Evolutionary conservation across 192 early-diverging fungal species (phyloP), one percentile per base, ranked within the genome.

Genomic region (Coemansia sp.): DNA sequence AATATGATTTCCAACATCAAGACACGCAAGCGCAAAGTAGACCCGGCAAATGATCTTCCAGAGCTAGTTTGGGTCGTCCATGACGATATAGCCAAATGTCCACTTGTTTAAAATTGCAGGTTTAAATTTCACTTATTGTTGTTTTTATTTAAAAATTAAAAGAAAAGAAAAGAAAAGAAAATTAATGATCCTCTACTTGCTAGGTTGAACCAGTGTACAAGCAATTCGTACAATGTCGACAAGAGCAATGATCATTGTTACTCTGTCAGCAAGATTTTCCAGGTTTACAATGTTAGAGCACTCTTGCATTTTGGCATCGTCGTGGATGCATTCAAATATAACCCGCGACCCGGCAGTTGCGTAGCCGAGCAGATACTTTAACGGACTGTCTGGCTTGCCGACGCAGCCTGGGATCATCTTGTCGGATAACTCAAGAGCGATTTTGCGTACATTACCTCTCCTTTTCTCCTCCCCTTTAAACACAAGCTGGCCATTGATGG

Each of bases 381-480:
- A 29, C 7, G 20, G 64, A 33, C 68, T 75, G 48, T 63, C 64
- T 6, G 62, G 42, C 12, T 66, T 69, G 20, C 74, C 75, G 4
- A 82, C 67, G 3, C 62, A 63, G 2, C 66, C 74, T 0, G 63
- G 56, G 10, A 61, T 22, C 70, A 76, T 76, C 56, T 82, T 76
- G 42, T 70, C 64, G 0, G 45, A 58, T 5, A 82, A 62, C 29
- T 82, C 74, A 5, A 50, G n/a, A 7, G 79, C 74, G 63, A 76
- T 82, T 0, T 22, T 50, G 7, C 74, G 42, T 0, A 76, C 68
- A 12, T 69, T 57, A 7, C 79, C 79, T 0, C 29, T n/a, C 38
- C 61, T 73, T 51, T 82, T 82, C 36, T 82, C 79, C 56, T 82
- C 79, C 11, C 79, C 79, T 22, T 82, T 82, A 28, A 82, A 82